Base-by-base conservation (phyloP, 352 stramenopile species). In the Pythium aphanidermatum region DNA sequence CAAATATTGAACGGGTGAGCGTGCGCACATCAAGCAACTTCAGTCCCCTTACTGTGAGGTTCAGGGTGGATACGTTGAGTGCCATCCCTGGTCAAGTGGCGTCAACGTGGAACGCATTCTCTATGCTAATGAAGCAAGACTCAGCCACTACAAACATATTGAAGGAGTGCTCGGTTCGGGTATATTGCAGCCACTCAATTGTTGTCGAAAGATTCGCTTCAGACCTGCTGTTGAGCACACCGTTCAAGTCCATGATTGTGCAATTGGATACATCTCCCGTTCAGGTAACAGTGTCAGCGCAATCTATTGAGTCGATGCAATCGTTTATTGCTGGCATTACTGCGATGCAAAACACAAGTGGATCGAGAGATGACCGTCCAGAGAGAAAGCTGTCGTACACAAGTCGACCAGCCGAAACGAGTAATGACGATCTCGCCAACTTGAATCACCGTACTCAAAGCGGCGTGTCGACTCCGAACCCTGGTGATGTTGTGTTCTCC, bases 401-500 rank as follows among this genome's bases (percentile, higher is more conserved):
- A n/a, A n/a, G n/a, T n/a, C n/a, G 9, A 41, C 10, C 16, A 21
- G 3, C 24, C 1, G 29, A 55, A 24, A 26, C 16, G 30, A 60
- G 45, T 17, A 16, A 53, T 4, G 43, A 59, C 25, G 78, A 91
- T 54, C 76, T 91, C n/a, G 68, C 68, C 31, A 47, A 56, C 20
- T 58, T 91, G 43, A 57, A 38, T 17, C 74, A 74, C 11, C 68
- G 81, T 34, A 70, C 65, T 23, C 74, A 77, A 57, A 41, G 53
- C 14, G 59, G 62, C 12, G 62, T 70, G 14, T 67, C 67, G 11
- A 65, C 74, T 35, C 62, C 77, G 31, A 55, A 43, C 16, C 65
- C 75, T 13, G 80, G 80, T 17, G 80, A 92, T 33, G 35, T 92
- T 6, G 61, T 89, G 4, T 70, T 89, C 30, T 68, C 70, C 1